Conservation (phyloP, 2,329 filamentous ascomycete genomes). For the Lecanicillium sp. region DNA sequence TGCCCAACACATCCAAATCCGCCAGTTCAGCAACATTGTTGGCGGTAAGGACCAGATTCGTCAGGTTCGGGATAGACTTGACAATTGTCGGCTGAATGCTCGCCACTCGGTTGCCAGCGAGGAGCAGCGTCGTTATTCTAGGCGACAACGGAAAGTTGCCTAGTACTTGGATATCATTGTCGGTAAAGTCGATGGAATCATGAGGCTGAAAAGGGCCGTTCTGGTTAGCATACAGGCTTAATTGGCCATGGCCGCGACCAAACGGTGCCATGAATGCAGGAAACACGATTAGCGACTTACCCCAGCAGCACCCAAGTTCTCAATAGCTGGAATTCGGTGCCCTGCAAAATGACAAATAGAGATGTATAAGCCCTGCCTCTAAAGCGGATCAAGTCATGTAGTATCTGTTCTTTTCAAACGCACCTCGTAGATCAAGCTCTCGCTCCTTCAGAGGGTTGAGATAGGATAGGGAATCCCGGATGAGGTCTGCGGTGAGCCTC, state of each 20-base stretch:
- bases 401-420: slow-evolving; percentile 94
- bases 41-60: slow-evolving; percentile 71
- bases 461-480: slow-evolving; percentile 91
- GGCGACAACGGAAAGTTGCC: slow-evolving; percentile 90
- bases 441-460: slow-evolving; percentile 98
- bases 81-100: slow-evolving; percentile 71
- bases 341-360: slow-evolving; percentile 58
- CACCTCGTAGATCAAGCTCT: slow-evolving; percentile 99
- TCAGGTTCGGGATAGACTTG: slow-evolving; percentile 72
- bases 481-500: slow-evolving; percentile 93
- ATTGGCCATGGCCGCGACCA: not conserved
- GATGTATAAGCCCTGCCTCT: slow-evolving; percentile 77
- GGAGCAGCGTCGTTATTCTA: slow-evolving; percentile 77
- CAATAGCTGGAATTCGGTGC: slow-evolving; percentile 94
- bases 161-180: slow-evolving; percentile 89
- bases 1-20: slow-evolving; percentile 73
- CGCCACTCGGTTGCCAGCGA: slow-evolving; percentile 81
- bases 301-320: slow-evolving; percentile 92
- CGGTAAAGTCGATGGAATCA: slow-evolving; percentile 96
- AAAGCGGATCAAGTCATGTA: slow-evolving; percentile 57
- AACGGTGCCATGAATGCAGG: not conserved
- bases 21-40: slow-evolving; percentile 80
- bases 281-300: slow-evolving; percentile 43
- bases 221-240: slow-evolving; percentile 5
- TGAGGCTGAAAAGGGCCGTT: slow-evolving; percentile 56